Evolutionary conservation across 768 basidiomycete genomes (phyloP).

Genomic region (Hygrophoropsis aurantiaca): DNA sequence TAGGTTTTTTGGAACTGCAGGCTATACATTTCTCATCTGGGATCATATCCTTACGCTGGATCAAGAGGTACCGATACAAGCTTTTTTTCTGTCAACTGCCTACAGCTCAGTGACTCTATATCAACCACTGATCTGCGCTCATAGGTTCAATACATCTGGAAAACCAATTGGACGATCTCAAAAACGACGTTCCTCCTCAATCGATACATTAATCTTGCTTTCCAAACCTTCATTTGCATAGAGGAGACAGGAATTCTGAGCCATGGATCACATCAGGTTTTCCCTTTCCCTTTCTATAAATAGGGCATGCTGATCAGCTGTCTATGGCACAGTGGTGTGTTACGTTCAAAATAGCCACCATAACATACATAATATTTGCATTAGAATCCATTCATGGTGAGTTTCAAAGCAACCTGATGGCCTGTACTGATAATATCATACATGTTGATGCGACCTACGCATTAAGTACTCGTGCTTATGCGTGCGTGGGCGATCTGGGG

Average conservation of each 20-base stretch:
- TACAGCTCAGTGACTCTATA: no score
- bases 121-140: no score
- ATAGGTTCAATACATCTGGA: constrained; percentile 12
- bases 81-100: no score
- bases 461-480: constrained; percentile 15
- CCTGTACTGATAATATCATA: no score
- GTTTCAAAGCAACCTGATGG: no score
- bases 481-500: constrained; percentile 21
- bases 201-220: constrained; percentile 14
- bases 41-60: background rate
- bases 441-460: no score
- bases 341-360: background rate
- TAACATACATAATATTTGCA: constrained; percentile 7
- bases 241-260: constrained; percentile 8
- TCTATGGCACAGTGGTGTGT: constrained; percentile 16
- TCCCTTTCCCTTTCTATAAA: background rate
- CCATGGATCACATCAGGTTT: background rate
- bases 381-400: constrained; percentile 22
- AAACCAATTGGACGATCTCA: constrained; percentile 7
- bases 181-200: constrained; percentile 19
- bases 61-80: constrained; percentile 1
- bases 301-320: background rate
- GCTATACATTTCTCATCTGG: background rate
- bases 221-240: constrained; percentile 19
- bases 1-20: background rate